Evolutionary conservation across 495 filamentous ascomycete genomes (phyloP).

Genomic region (Neurospora terricola): DNA sequence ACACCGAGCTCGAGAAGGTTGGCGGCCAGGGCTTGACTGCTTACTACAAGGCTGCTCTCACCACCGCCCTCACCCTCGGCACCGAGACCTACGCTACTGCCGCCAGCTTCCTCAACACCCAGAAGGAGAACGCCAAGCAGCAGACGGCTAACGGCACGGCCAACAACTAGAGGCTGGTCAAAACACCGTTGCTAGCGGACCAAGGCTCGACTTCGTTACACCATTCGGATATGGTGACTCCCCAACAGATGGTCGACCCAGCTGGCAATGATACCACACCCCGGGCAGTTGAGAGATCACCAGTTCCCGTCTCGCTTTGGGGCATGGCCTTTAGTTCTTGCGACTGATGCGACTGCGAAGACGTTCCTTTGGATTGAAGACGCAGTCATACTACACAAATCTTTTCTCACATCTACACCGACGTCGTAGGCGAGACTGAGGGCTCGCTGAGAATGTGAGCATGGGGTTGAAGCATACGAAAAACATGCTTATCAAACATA

Average conservation of each 20-base stretch:
- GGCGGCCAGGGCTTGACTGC: constrained; percentile 57
- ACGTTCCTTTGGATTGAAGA: not conserved
- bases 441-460: not conserved
- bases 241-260: not conserved
- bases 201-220: not conserved
- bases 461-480: not conserved
- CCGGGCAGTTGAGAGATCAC: not conserved
- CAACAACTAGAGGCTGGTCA: constrained; percentile 10
- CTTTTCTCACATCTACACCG: not conserved
- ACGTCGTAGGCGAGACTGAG: not conserved
- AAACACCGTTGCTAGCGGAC: not conserved
- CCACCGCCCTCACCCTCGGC: constrained; percentile 61
- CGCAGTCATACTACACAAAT: not conserved
- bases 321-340: not conserved
- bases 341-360: not conserved
- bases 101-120: constrained; percentile 42
- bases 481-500: not conserved
- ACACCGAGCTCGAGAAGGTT: constrained; percentile 66
- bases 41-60: constrained; percentile 63
- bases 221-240: not conserved
- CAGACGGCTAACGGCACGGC: constrained; percentile 33
- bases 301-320: not conserved
- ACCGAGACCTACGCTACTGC: constrained; percentile 54
- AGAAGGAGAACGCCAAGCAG: constrained; percentile 54
- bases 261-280: not conserved